A percentile compares a stretch with the other conserved stretches of the same genome.
These are phyloP conservation scores for Diaporthe helianthi DNA, from an alignment of 2,329 filamentous ascomycete genomes.

Conservation along the genomic window DNA sequence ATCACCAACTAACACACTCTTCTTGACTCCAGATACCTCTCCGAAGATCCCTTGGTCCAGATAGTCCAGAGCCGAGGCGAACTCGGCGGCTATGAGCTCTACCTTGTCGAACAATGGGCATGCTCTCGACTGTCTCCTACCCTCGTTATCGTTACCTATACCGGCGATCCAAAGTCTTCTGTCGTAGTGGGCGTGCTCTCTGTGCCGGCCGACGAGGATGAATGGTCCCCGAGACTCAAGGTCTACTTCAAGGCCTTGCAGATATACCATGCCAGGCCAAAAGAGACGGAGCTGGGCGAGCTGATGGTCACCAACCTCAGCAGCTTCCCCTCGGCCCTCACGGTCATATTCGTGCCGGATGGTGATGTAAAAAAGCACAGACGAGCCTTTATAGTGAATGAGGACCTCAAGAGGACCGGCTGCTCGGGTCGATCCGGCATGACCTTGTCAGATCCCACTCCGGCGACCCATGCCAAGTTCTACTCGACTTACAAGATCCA, in stretches of 20 bases:
- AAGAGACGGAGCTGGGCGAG: slow-evolving; percentile 81
- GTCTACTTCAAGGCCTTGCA: slow-evolving; percentile 87
- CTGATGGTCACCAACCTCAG: slow-evolving; percentile 95
- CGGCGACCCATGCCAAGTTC: slow-evolving; percentile 89
- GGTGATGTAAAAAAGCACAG: slow-evolving; percentile 84
- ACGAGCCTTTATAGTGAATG: slow-evolving; percentile 89
- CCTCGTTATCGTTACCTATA: slow-evolving; percentile 91
- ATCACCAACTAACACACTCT: not conserved
- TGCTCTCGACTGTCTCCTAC: slow-evolving; percentile 91
- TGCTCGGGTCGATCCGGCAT: slow-evolving; percentile 91
- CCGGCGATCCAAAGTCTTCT: slow-evolving; percentile 80
- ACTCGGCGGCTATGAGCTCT: slow-evolving; percentile 87
- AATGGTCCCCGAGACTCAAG: slow-evolving; percentile 80
- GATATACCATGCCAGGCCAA: slow-evolving; percentile 83
- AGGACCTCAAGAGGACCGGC: slow-evolving; percentile 88
- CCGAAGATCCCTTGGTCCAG: slow-evolving; percentile 79
- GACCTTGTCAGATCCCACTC: slow-evolving; percentile 77
- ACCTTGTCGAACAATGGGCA: slow-evolving; percentile 97
- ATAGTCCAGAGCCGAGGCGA: slow-evolving; percentile 75
- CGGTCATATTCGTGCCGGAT: slow-evolving; percentile 87
- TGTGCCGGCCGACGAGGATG: slow-evolving; percentile 78
- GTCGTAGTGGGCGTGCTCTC: slow-evolving; percentile 82
- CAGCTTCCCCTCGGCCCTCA: slow-evolving; percentile 88
- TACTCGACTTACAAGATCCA: slow-evolving; percentile 87
- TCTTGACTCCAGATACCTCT: slow-evolving; percentile 68